Evolutionary conservation across 2,329 filamentous ascomycete species (phyloP), one percentile per base, ranked within the genome.

Genomic region (Talaromyces funiculosus): DNA sequence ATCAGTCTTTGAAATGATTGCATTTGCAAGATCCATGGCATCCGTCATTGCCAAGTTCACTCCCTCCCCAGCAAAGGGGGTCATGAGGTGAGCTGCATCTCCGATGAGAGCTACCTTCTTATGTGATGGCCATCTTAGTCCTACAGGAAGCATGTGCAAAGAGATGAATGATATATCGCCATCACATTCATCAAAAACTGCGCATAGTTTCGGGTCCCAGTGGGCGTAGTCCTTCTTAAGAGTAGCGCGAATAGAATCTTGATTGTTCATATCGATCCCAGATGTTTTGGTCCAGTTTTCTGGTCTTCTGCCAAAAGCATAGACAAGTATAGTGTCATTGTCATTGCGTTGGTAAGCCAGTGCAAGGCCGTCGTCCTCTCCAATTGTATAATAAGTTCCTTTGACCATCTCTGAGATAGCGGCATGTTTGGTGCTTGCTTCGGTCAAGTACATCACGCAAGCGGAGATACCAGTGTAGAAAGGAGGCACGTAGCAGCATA

Each of bases 21-120:
- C 38, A 22, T 60, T 57, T 9, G 60, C 56, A 37, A 63, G 60
- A 29, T 62, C 43, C 49, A 63, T 55, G n/a, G 43, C 56, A 45
- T 63, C 62, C 9, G 57, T 35, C 43, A 63, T 51, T n/a, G 62
- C 62, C 3, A 61, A 37, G n/a, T 70, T 71, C 8, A 69, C 66
- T 9, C 65, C 64, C 31, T 66, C 64, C 5, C 67, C 70, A 16
- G 67, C 63, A 62, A 71, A 72, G 3, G 67, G 68, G 3, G 63
- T 64, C 69, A 72, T 72, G 6, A 70, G 37, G 59, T 71, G 68
- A 3, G 69, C 66, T 18, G 70, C 65, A 51, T 72, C 66, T 4
- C 69, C 69, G 26, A 68, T 64, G 6, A 71, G 38, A 3, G 69
- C 69, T 1, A 67, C 55, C n/a, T 65, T 64, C 29, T 65, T 43